phyloP scores from a whole-genome alignment of 768 basidiomycete species.

The Psilocybe sp. region DNA sequence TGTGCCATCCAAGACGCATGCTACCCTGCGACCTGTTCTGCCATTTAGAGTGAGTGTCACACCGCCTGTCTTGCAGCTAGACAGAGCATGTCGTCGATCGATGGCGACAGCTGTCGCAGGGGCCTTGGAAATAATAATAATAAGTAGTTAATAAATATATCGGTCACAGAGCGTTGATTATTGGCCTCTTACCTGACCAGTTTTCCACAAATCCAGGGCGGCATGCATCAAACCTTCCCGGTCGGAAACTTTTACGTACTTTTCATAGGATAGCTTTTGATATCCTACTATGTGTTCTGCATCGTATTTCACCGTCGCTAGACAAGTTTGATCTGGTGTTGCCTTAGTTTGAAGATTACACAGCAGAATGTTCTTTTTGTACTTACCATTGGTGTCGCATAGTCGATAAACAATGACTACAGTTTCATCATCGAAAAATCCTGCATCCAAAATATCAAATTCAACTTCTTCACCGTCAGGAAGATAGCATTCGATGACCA shows the following conservation, averaged over 20 bases:
- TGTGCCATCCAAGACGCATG: conserved; percentile 65
- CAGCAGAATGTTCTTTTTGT: conserved; percentile 19
- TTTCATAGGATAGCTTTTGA: conserved; percentile 43
- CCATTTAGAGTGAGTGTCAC: conserved; percentile 74
- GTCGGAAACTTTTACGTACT: conserved; percentile 50
- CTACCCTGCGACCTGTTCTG: conserved; percentile 67
- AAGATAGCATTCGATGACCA: conserved; percentile 54
- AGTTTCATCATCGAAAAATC: conserved; percentile 78
- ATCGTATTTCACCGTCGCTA: conserved; percentile 63
- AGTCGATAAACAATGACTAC: conserved; percentile 63
- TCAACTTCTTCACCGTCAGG: conserved; percentile 35
- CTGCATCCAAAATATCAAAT: conserved; percentile 52
- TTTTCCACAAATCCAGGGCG: conserved; percentile 53
- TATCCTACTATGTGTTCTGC: conserved; percentile 45
- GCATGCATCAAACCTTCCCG: conserved; percentile 68
- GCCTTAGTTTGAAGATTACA: conserved; percentile 34
- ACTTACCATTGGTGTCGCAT: conserved; percentile 48
- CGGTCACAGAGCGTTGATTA: conserved; percentile 18
- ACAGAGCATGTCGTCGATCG: conserved; percentile 53
- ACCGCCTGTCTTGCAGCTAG: conserved; percentile 46
- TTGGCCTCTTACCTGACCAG: conserved; percentile 56
- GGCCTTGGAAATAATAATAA: conserved; percentile 41
- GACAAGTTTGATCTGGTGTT: conserved; percentile 47
- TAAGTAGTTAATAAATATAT: conserved; percentile 24
- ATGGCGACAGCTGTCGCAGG: conserved; percentile 47